Base-by-base conservation (phyloP, 2,329 filamentous ascomycete species). In the Proliferodiscus dingleyae region DNA sequence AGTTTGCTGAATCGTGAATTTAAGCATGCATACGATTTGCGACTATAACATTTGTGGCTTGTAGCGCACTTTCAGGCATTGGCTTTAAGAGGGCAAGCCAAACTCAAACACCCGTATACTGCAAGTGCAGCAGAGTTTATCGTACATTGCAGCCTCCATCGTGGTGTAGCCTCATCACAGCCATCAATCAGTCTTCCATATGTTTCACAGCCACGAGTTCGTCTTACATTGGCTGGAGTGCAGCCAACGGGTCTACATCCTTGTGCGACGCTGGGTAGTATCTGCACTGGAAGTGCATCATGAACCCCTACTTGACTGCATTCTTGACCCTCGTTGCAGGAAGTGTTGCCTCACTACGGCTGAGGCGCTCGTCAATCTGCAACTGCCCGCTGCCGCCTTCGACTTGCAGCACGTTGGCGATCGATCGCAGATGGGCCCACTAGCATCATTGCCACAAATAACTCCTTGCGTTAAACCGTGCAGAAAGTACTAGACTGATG, bases 131-230 rank as follows among this genome's bases (percentile, higher is more conserved):
- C 13, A 32, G 13, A 32, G 5, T 32, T 15, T 15, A 32, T 15
- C 6, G 16, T 15, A 32, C 13, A 15, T 10, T 32, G 13, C n/a
- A n/a, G n/a, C n/a, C n/a, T n/a, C n/a, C n/a, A n/a, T n/a, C n/a
- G n/a, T n/a, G n/a, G n/a, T n/a, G n/a, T n/a, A n/a, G n/a, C n/a
- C n/a, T n/a, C n/a, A n/a, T n/a, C n/a, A n/a, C n/a, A n/a, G n/a
- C n/a, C n/a, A n/a, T n/a, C n/a, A n/a, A n/a, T 19, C 24, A 26
- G 24, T 26, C 24, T 26, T 6, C 6, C 24, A 26, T 11, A 23
- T 19, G 47, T 56, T 41, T 42, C 45, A 51, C 44, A 44, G 50
- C 46, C 52, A 56, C 53, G 50, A 54, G 26, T 48, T 39, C 45
- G 11, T 23, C 41, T 42, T 10, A 46, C 37, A 50, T 50, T 50